Evolutionary conservation across 345 rosid genomes (phyloP).

Genomic region (Gossypium rotundifolium): DNA sequence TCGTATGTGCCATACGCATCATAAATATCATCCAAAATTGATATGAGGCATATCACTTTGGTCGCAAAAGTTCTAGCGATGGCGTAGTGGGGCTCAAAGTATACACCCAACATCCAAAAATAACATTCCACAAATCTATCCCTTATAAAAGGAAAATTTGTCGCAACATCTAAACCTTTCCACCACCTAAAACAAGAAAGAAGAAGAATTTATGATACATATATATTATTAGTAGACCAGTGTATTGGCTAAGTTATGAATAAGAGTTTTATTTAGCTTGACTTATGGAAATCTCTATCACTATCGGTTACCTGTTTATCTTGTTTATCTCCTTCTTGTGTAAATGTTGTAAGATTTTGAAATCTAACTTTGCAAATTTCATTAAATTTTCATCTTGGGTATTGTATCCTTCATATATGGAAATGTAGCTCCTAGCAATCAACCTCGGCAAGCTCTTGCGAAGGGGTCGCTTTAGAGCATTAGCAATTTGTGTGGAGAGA

Average conservation of each 20-base stretch:
- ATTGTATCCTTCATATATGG: not conserved
- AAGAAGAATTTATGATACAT: too few relatives aligned
- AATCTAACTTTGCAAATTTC: too few relatives aligned
- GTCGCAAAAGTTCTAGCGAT: conserved; percentile 11
- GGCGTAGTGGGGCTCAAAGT: conserved; percentile 17
- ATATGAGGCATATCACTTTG: conserved; percentile 6
- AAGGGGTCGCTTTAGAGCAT: conserved; percentile 13
- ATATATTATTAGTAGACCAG: too few relatives aligned
- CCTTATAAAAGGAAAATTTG: conserved; percentile 24
- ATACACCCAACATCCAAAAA: conserved; percentile 13
- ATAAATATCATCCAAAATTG: conserved; percentile 22
- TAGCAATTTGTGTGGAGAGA: too few relatives aligned
- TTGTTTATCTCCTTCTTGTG: conserved; percentile 18
- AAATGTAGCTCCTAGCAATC: not conserved
- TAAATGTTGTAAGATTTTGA: conserved; percentile 12
- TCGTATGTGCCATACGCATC: conserved; percentile 18
- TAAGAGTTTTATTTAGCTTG: too few relatives aligned
- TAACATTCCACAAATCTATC: conserved; percentile 25
- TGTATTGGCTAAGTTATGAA: too few relatives aligned
- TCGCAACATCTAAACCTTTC: conserved; percentile 19
- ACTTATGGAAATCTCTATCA: too few relatives aligned
- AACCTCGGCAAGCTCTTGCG: conserved; percentile 6
- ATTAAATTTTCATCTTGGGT: too few relatives aligned
- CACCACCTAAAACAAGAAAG: conserved; percentile 22
- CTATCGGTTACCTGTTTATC: too few relatives aligned